These are phyloP conservation scores for Claviceps purpurea DNA, from an alignment of 2,329 filamentous ascomycete genomes.

Conservation along the genomic window DNA sequence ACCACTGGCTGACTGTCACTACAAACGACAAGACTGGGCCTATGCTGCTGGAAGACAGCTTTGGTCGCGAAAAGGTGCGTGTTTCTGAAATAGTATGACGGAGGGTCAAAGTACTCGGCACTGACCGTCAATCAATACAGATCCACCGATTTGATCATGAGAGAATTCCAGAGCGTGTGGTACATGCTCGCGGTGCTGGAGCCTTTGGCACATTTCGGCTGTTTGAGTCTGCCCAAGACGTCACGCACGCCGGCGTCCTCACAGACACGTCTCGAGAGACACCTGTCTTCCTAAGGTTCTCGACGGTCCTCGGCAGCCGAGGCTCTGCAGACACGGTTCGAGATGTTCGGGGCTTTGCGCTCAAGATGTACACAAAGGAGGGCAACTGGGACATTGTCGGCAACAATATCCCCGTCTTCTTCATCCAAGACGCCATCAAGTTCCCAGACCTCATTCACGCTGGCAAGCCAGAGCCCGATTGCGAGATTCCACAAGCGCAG, in stretches of 20 bases:
- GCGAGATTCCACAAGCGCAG: conserved; percentile 57
- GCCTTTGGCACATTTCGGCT: conserved; percentile 60
- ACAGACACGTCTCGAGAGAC: conserved; percentile 38
- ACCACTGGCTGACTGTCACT: conserved; percentile 61
- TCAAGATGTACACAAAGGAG: conserved; percentile 51
- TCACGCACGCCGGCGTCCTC: conserved; percentile 53
- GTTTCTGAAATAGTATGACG: background rate
- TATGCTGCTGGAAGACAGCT: conserved; percentile 51
- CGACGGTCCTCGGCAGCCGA: conserved; percentile 60
- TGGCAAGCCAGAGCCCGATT: conserved; percentile 42
- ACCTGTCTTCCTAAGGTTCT: conserved; percentile 44
- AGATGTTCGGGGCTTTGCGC: conserved; percentile 69
- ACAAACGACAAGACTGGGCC: conserved; percentile 53
- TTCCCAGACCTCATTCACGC: conserved; percentile 54
- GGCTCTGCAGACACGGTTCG: conserved; percentile 71
- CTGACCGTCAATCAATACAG: conserved; percentile 20
- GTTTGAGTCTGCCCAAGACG: conserved; percentile 51
- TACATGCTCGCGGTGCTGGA: conserved; percentile 57
- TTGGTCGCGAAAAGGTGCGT: conserved; percentile 50
- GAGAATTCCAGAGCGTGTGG: conserved; percentile 43
- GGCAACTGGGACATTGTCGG: conserved; percentile 8
- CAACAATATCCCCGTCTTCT: conserved; percentile 8
- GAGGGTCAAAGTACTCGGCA: background rate
- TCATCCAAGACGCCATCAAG: conserved; percentile 57
- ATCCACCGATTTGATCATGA: conserved; percentile 60